phyloP scores from a whole-genome alignment of 371 early-diverging fungal genomes.

The Ordospora colligata region DNA sequence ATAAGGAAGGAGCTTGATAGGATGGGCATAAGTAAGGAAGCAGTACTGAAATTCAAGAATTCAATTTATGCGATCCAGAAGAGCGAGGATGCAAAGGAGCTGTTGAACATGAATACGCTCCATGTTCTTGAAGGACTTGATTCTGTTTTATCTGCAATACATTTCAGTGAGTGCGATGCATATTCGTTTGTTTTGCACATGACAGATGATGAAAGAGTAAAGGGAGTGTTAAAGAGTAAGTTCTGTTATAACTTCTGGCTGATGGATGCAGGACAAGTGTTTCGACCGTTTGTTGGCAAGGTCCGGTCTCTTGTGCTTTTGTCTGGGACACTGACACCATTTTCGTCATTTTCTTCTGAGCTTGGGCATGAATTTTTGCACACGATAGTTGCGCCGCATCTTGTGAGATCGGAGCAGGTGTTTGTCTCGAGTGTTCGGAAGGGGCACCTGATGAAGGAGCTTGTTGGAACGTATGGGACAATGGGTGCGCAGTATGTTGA shows the following conservation, averaged over 20 bases:
- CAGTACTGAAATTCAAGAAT: conserved; percentile 4
- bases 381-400: conserved; percentile 44
- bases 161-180: conserved; percentile 2
- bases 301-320: conserved; percentile 68
- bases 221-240: not conserved
- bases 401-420: conserved; percentile 27
- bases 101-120: conserved; percentile 15
- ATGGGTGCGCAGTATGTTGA: conserved; percentile 65
- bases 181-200: conserved; percentile 33
- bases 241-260: conserved; percentile 57
- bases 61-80: conserved; percentile 15
- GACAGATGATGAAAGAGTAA: not conserved
- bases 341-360: conserved; percentile 64
- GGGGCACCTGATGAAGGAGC: conserved; percentile 30
- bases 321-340: conserved; percentile 72
- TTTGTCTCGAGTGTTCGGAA: conserved; percentile 28
- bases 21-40: conserved; percentile 40
- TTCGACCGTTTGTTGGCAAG: conserved; percentile 47
- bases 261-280: conserved; percentile 62
- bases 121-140: conserved; percentile 30
- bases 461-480: conserved; percentile 62
- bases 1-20: conserved; percentile 39
- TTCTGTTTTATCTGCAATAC: conserved; percentile 23
- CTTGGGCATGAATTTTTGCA: conserved; percentile 33
- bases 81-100: conserved; percentile 32